Percentiles rank a stretch among this genome's conserved stretches.
phyloP scores from a whole-genome alignment of 1,284 basidiomycete genomes.

The Termitomyces sp. region DNA sequence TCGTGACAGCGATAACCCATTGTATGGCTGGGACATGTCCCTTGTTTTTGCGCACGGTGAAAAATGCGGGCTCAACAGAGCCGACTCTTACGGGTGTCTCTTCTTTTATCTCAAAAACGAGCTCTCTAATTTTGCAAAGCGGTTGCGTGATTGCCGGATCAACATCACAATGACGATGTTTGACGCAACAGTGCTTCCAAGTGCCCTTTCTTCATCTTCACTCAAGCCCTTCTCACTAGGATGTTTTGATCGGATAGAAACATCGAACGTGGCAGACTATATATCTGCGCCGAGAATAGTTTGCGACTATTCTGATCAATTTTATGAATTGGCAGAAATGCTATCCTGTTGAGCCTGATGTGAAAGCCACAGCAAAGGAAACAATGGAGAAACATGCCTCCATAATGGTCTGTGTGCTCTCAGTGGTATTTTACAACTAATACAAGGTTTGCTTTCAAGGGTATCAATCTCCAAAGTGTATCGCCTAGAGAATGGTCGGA shows the following conservation, averaged over 20 bases:
- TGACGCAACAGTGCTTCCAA: conserved; percentile 30
- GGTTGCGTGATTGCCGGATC: conserved; percentile 31
- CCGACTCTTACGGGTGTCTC: conserved; percentile 37
- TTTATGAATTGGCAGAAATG: conserved; percentile 16
- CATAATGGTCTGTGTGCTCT: conserved; percentile 8
- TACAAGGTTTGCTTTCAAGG: not conserved
- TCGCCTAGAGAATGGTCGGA: no score
- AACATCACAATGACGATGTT: conserved; percentile 35
- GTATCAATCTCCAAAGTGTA: not conserved
- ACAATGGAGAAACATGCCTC: conserved; percentile 2
- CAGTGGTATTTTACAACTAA: not conserved
- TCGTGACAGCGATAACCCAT: conserved; percentile 26
- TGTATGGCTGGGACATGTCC: conserved; percentile 35
- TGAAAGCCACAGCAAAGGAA: not conserved
- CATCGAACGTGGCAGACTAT: conserved; percentile 32
- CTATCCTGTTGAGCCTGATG: not conserved
- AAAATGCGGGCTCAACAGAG: conserved; percentile 27
- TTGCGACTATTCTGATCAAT: conserved; percentile 18
- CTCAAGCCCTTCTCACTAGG: conserved; percentile 29
- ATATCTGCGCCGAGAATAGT: conserved; percentile 26
- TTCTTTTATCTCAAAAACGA: conserved; percentile 42
- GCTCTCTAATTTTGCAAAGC: conserved; percentile 32
- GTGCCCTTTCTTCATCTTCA: conserved; percentile 28
- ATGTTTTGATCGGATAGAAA: conserved; percentile 37
- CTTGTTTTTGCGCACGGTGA: conserved; percentile 26